A percentile compares a stretch with the other conserved stretches of the same genome.
Evolutionary conservation across 306 rosid species (phyloP).

Genomic region (Trifolium fragiferum): DNA sequence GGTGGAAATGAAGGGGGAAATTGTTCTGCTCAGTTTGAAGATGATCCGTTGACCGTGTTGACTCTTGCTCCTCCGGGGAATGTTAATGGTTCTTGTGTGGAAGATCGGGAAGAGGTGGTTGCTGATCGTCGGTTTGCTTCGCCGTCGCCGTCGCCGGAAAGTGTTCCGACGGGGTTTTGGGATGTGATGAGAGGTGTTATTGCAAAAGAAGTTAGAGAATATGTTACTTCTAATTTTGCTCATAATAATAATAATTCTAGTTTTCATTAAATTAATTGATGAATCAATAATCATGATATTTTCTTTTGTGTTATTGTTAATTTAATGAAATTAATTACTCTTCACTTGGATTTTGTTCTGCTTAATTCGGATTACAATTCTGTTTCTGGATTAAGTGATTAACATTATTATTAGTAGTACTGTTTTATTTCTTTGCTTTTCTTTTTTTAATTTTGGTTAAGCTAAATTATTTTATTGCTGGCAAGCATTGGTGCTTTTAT

Average conservation of each 20-base stretch:
- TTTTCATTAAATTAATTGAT: constrained; percentile 33
- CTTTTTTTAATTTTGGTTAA: neutral
- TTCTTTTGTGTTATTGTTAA: neutral
- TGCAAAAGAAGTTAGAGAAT: constrained; percentile 87
- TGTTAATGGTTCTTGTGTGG: neutral
- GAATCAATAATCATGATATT: neutral
- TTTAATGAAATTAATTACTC: neutral
- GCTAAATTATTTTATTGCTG: neutral
- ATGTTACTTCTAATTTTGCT: constrained; percentile 67
- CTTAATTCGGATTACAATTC: constrained; percentile 1
- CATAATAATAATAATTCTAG: constrained; percentile 69
- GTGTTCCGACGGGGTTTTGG: constrained; percentile 74
- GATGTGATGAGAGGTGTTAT: constrained; percentile 83
- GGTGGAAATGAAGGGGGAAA: neutral
- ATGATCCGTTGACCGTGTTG: constrained; percentile 87
- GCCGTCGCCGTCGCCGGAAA: constrained; percentile 39
- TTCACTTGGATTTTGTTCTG: neutral
- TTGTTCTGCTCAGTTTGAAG: constrained; percentile 35
- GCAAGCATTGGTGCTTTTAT: neutral
- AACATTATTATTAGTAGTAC: neutral
- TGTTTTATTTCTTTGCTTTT: neutral
- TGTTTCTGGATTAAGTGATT: constrained; percentile 16
- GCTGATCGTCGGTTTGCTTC: constrained; percentile 2
- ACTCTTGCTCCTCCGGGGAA: constrained; percentile 90
- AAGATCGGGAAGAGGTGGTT: neutral